Conservation (phyloP, 495 filamentous ascomycete species). For the Penicillium canariense region DNA sequence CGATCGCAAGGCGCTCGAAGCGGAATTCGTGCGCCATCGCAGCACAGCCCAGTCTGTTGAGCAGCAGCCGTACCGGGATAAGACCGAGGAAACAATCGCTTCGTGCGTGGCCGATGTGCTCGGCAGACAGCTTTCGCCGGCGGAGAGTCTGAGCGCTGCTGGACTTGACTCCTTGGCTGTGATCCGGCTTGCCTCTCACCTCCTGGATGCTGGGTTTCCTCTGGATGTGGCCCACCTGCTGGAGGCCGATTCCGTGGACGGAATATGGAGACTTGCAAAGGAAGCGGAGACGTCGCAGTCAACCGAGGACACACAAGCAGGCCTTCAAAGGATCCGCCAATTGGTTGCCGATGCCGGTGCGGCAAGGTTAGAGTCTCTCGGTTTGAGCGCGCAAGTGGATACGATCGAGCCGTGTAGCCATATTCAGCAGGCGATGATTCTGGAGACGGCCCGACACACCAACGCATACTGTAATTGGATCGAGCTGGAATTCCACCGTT, state of each 20-base stretch:
- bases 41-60: constrained; percentile 23
- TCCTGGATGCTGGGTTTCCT: constrained; percentile 51
- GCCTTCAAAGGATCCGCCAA: constrained; percentile 17
- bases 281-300: constrained; percentile 10
- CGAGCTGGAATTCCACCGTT: constrained; percentile 50
- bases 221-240: constrained; percentile 58
- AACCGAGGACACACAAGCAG: constrained; percentile 15
- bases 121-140: constrained; percentile 32
- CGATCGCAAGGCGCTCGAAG: constrained; percentile 62
- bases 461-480: constrained; percentile 74
- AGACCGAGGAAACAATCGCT: constrained; percentile 46
- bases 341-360: constrained; percentile 25
- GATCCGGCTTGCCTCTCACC: constrained; percentile 61
- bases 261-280: constrained; percentile 28
- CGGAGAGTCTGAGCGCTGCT: constrained; percentile 45
- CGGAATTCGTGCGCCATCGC: constrained; percentile 45
- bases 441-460: constrained; percentile 56
- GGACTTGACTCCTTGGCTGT: constrained; percentile 73
- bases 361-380: constrained; percentile 19
- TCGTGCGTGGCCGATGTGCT: constrained; percentile 48
- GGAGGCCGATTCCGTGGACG: constrained; percentile 43
- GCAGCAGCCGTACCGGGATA: constrained; percentile 28
- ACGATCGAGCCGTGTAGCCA: constrained; percentile 61
- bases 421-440: constrained; percentile 74
- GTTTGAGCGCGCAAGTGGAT: constrained; percentile 38